A percentile compares a stretch with the other conserved stretches of the same genome.
These are phyloP conservation scores for Lasiosphaeris hirsuta DNA, from an alignment of 495 filamentous ascomycete species.

Conservation along the genomic window DNA sequence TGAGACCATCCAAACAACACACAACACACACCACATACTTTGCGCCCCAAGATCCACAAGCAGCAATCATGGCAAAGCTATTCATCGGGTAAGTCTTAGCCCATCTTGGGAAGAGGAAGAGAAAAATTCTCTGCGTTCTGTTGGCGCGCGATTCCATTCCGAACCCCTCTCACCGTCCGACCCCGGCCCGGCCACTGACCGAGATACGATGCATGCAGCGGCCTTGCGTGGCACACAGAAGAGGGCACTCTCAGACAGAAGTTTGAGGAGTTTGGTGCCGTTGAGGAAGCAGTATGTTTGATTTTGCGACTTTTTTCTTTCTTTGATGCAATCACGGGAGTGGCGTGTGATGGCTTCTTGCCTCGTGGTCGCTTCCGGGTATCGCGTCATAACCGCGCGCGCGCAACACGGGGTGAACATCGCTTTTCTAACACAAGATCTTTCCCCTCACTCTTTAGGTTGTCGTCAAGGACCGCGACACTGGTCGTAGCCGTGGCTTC, in stretches of 20 bases:
- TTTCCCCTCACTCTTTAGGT: conserved; percentile 53
- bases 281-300: conserved; percentile 86
- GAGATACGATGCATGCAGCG: conserved; percentile 48
- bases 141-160: too few species aligned
- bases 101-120: neutral
- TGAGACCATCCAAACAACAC: too few species aligned
- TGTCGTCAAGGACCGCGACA: conserved; percentile 97
- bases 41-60: too few species aligned
- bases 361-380: neutral
- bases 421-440: conserved; percentile 2
- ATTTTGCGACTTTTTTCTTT: conserved; percentile 2
- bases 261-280: conserved; percentile 81
- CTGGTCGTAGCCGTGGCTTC: conserved; percentile 92
- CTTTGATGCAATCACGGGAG: conserved; percentile 9
- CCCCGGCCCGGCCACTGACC: conserved; percentile 16
- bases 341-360: neutral
- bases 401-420: too few species aligned
- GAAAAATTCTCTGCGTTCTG: neutral
- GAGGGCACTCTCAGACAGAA: conserved; percentile 76
- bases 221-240: conserved; percentile 97
- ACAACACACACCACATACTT: too few species aligned
- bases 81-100: conserved; percentile 73
- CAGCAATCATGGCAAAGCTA: conserved; percentile 72
- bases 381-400: too few species aligned
- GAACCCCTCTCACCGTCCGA: neutral